Evolutionary conservation across 805 yeast genomes (phyloP).

Genomic region (Wickerhamiella lipophila): DNA sequence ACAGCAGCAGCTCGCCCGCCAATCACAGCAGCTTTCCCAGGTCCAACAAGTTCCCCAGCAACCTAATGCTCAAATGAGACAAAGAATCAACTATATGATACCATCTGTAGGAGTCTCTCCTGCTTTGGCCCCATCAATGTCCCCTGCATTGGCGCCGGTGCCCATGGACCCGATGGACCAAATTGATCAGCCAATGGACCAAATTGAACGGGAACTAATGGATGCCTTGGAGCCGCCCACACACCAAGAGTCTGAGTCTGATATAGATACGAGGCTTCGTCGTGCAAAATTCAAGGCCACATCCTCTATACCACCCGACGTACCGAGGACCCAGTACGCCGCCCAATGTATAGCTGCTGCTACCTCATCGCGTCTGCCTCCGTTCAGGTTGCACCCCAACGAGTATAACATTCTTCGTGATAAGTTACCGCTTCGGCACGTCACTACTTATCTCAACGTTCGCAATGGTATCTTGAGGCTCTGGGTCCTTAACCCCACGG

Average conservation of each 20-base stretch:
- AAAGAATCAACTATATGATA: neutral
- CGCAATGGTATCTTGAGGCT: slow-evolving; percentile 33
- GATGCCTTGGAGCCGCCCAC: neutral
- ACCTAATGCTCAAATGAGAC: neutral
- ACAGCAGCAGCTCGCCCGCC: neutral
- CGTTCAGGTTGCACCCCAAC: slow-evolving; percentile 28
- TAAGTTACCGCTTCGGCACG: slow-evolving; percentile 28
- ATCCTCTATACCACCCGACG: slow-evolving; percentile 31
- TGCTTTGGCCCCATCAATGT: slow-evolving; percentile 6
- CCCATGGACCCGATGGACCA: slow-evolving; percentile 2
- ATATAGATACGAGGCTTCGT: neutral
- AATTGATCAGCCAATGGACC: slow-evolving; percentile 3
- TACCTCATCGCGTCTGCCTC: slow-evolving; percentile 30
- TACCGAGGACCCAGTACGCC: slow-evolving; percentile 27
- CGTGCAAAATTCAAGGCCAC: slow-evolving; percentile 28
- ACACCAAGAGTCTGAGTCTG: neutral
- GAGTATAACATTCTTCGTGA: slow-evolving; percentile 29
- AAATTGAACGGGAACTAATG: slow-evolving; percentile 1
- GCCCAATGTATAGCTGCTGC: slow-evolving; percentile 33
- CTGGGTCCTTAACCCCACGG: slow-evolving; percentile 34
- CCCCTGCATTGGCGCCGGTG: slow-evolving; percentile 8
- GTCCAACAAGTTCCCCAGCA: neutral
- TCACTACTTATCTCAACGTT: slow-evolving; percentile 33
- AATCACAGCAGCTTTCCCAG: neutral
- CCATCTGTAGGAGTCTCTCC: slow-evolving; percentile 6